These are phyloP conservation scores for Phytophthora vignae DNA, from an alignment of 352 stramenopile genomes.

Conservation along the genomic window DNA sequence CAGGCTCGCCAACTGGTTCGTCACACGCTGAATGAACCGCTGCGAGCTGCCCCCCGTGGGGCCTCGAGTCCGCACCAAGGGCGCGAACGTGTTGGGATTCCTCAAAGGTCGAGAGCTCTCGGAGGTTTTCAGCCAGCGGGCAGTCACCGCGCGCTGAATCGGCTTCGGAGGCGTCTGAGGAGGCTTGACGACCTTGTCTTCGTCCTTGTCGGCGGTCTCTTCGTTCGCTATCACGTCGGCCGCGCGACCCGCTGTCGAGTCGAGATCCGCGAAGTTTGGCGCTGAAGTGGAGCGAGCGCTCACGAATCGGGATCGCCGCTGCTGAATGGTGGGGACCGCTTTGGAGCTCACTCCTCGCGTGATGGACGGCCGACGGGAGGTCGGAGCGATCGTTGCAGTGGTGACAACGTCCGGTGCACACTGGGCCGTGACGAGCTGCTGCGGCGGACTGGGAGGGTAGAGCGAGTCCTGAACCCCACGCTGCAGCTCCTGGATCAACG, in stretches of 20 bases:
- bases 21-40: slow-evolving; percentile 40
- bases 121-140: slow-evolving; percentile 32
- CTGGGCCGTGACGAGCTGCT: neutral
- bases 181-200: slow-evolving; percentile 2
- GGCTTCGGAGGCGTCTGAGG: slow-evolving; percentile 1
- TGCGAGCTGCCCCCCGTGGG: slow-evolving; percentile 28
- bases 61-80: slow-evolving; percentile 13
- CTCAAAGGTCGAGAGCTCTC: slow-evolving; percentile 25
- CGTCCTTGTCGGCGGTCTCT: neutral
- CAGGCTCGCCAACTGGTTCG: slow-evolving; percentile 36
- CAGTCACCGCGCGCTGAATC: slow-evolving; percentile 27
- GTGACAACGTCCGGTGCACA: neutral
- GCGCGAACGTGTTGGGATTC: slow-evolving; percentile 7
- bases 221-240: slow-evolving; percentile 4
- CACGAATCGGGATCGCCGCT: slow-evolving; percentile 24
- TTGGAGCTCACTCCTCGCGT: slow-evolving; percentile 6
- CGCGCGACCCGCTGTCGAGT: neutral
- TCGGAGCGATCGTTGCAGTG: neutral
- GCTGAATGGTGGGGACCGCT: slow-evolving; percentile 9
- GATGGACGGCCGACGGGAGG: neutral
- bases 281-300: slow-evolving; percentile 26
- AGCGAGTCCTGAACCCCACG: slow-evolving; percentile 17
- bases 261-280: slow-evolving; percentile 31
- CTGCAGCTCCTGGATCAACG: slow-evolving; percentile 30
- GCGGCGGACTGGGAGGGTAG: neutral